Percentiles rank a stretch among this genome's conserved stretches.
Conservation (phyloP, 345 rosid genomes). For the Isatis tinctoria region DNA sequence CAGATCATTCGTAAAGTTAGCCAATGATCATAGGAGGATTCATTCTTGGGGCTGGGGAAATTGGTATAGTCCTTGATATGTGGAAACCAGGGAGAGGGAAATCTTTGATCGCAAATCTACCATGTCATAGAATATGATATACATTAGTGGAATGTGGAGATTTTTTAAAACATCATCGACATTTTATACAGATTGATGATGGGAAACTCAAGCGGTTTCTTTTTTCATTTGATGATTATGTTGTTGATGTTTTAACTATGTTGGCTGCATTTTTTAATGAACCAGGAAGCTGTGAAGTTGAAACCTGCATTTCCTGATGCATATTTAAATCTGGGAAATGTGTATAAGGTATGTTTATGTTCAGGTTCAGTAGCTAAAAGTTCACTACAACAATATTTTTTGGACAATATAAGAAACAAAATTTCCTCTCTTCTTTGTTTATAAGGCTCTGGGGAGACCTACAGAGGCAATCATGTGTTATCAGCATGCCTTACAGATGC, state of each 20-base stretch:
- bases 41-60: not conserved
- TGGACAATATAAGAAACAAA: constrained; percentile 35
- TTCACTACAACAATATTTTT: constrained; percentile 21
- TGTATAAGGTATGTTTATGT: constrained; percentile 77
- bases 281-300: constrained; percentile 92
- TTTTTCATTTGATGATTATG: not conserved
- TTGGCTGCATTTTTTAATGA: constrained; percentile 14
- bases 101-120: not conserved
- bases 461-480: constrained; percentile 91
- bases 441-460: constrained; percentile 89
- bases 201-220: not conserved
- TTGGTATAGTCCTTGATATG: not conserved
- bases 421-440: constrained; percentile 37
- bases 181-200: not conserved
- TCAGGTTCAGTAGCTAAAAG: constrained; percentile 35
- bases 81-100: not conserved
- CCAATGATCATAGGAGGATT: not conserved
- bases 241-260: not conserved
- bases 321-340: constrained; percentile 91
- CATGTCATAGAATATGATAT: not conserved
- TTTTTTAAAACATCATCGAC: not conserved
- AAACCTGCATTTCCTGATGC: constrained; percentile 95
- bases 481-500: constrained; percentile 80
- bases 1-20: not conserved
- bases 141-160: not conserved